These are phyloP conservation scores for Rhizoctonia solani DNA, from an alignment of 1,284 basidiomycete species.

Conservation along the genomic window DNA sequence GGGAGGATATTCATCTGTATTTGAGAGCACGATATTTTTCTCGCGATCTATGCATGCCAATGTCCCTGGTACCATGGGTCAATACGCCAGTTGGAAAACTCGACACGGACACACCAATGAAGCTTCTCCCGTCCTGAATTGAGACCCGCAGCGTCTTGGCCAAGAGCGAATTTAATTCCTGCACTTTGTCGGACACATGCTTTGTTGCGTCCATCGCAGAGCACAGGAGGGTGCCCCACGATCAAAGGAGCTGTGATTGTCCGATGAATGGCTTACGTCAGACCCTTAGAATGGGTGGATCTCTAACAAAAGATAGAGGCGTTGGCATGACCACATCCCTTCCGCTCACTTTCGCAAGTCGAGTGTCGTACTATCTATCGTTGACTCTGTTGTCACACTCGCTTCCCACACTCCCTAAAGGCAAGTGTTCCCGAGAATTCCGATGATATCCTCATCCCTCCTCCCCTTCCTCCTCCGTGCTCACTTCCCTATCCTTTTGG, in stretches of 20 bases:
- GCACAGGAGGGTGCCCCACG: no score
- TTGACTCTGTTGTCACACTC: not conserved
- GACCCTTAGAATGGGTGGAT: slow-evolving; percentile 4
- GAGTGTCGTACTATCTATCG: not conserved
- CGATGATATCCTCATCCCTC: no score
- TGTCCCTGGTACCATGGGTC: slow-evolving; percentile 6
- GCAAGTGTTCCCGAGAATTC: not conserved
- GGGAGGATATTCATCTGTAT: slow-evolving; percentile 37
- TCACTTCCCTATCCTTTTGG: no score
- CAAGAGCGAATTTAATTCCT: slow-evolving; percentile 1
- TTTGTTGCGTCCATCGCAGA: slow-evolving; percentile 16
- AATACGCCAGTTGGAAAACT: not conserved
- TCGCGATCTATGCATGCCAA: slow-evolving; percentile 40
- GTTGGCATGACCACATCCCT: slow-evolving; percentile 16
- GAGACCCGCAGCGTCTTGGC: slow-evolving; percentile 26
- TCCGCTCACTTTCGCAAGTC: slow-evolving; percentile 2
- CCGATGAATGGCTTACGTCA: slow-evolving; percentile 17
- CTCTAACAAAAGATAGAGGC: slow-evolving; percentile 1
- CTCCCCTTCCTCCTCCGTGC: no score
- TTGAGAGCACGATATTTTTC: slow-evolving; percentile 39
- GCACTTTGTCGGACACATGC: slow-evolving; percentile 3
- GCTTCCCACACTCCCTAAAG: slow-evolving; percentile 4
- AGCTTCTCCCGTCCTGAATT: slow-evolving; percentile 39
- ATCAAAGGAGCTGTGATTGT: no score
- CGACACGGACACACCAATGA: slow-evolving; percentile 30